Evolutionary conservation across 1,284 basidiomycete genomes (phyloP).

Genomic region (Moesziomyces globuligerus): DNA sequence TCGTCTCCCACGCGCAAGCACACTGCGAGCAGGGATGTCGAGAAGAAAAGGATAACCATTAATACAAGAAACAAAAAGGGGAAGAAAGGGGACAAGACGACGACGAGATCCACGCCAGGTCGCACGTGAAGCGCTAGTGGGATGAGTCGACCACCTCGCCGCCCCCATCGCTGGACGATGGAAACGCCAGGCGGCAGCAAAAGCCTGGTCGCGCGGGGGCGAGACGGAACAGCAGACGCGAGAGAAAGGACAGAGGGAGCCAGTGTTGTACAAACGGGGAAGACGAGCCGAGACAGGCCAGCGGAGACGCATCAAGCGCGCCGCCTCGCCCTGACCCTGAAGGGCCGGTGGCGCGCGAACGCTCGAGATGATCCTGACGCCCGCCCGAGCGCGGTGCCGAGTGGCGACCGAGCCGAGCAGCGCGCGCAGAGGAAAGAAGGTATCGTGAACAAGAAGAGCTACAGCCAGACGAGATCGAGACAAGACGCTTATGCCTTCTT

Average conservation of each 20-base stretch:
- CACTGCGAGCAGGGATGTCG: neutral
- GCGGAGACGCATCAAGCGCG: slow-evolving; percentile 10
- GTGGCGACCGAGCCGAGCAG: neutral
- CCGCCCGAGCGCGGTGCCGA: neutral
- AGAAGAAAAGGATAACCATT: slow-evolving; percentile 44
- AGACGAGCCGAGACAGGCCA: slow-evolving; percentile 21
- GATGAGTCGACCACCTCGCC: neutral
- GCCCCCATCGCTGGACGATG: neutral
- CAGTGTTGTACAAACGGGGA: slow-evolving; percentile 45
- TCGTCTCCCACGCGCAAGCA: slow-evolving; percentile 6
- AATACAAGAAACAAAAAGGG: slow-evolving; percentile 49
- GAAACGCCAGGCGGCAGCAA: neutral
- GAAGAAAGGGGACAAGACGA: slow-evolving; percentile 17
- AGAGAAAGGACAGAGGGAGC: slow-evolving; percentile 30
- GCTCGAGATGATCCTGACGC: slow-evolving; percentile 11
- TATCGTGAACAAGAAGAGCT: slow-evolving; percentile 31
- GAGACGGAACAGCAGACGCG: slow-evolving; percentile 31
- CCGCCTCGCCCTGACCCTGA: neutral
- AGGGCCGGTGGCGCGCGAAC: no score
- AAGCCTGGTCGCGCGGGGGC: slow-evolving; percentile 9
- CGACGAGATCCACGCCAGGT: neutral
- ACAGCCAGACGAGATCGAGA: slow-evolving; percentile 11
- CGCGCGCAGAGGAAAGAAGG: slow-evolving; percentile 29
- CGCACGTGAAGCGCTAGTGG: slow-evolving; percentile 12
- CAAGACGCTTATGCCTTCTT: slow-evolving; percentile 49